Evolutionary conservation across 768 basidiomycete species (phyloP).

Genomic region (Tylopilus sp.): DNA sequence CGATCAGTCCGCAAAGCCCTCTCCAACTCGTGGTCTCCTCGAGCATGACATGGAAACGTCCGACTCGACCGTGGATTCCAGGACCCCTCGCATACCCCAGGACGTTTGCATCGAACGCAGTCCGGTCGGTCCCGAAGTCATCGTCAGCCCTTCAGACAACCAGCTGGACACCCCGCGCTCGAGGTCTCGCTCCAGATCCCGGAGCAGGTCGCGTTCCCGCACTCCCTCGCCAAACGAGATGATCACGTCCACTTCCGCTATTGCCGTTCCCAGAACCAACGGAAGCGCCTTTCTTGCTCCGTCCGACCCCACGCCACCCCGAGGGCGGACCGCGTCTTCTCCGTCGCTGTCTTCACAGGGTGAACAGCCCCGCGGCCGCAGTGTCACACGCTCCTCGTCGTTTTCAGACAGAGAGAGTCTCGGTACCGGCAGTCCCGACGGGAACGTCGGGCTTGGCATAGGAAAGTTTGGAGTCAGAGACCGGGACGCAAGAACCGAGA

Average conservation of each 20-base stretch:
- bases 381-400: conserved; percentile 51
- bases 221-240: conserved; percentile 42
- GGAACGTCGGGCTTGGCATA: conserved; percentile 24
- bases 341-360: conserved; percentile 33
- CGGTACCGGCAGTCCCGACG: conserved; percentile 39
- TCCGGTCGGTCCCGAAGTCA: conserved; percentile 27
- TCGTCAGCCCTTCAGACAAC: conserved; percentile 36
- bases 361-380: conserved; percentile 46
- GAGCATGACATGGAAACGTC: conserved; percentile 4
- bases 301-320: conserved; percentile 17
- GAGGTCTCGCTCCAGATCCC: conserved; percentile 30
- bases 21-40: neutral
- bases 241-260: conserved; percentile 5
- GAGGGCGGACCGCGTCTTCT: conserved; percentile 33
- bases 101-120: conserved; percentile 11
- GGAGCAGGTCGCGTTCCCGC: conserved; percentile 40
- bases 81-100: conserved; percentile 10
- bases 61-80: conserved; percentile 15
- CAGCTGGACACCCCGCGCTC: conserved; percentile 31
- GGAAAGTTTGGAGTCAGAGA: conserved; percentile 35
- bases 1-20: conserved; percentile 10
- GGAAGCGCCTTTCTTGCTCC: conserved; percentile 26
- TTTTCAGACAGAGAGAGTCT: conserved; percentile 50
- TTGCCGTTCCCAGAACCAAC: conserved; percentile 11
- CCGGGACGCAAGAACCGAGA: conserved; percentile 22